Percentiles rank a stretch among this genome's conserved stretches.
Evolutionary conservation across 2,329 filamentous ascomycete species (phyloP).

Genomic region (Lecanicillium sp.): DNA sequence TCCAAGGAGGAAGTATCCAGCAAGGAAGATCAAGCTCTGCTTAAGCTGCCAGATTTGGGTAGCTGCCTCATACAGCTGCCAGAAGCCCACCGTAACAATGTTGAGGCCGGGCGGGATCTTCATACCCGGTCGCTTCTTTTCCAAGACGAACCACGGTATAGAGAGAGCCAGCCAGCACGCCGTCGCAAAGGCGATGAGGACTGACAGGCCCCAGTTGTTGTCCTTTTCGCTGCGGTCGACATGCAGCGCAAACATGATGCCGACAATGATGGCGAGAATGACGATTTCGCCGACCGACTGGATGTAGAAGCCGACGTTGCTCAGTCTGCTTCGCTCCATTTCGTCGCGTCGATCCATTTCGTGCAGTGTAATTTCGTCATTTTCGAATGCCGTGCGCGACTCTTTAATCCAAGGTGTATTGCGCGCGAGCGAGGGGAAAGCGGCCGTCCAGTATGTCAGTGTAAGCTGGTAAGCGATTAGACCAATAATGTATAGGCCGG

Average conservation of each 20-base stretch:
- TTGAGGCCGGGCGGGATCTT: conserved; percentile 28
- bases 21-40: conserved; percentile 58
- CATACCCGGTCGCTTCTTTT: conserved; percentile 55
- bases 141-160: conserved; percentile 59
- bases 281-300: conserved; percentile 55
- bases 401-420: conserved; percentile 26
- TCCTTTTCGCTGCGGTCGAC: conserved; percentile 51
- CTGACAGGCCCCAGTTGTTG: conserved; percentile 60
- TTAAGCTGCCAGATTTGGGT: conserved; percentile 56
- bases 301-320: conserved; percentile 57
- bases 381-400: conserved; percentile 20
- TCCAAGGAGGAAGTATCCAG: conserved; percentile 61
- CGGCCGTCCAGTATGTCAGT: conserved; percentile 62
- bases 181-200: conserved; percentile 57
- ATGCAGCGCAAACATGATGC: conserved; percentile 52
- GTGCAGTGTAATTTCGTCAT: conserved; percentile 43
- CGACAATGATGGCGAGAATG: conserved; percentile 57
- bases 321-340: conserved; percentile 55
- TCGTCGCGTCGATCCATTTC: conserved; percentile 55
- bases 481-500: conserved; percentile 59
- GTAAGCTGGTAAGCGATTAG: conserved; percentile 60
- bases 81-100: conserved; percentile 51
- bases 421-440: conserved; percentile 34
- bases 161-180: conserved; percentile 57
- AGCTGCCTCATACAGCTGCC: conserved; percentile 51